Conservation (phyloP, 2,329 filamentous ascomycete species). For the Fusarium decemcellulare region DNA sequence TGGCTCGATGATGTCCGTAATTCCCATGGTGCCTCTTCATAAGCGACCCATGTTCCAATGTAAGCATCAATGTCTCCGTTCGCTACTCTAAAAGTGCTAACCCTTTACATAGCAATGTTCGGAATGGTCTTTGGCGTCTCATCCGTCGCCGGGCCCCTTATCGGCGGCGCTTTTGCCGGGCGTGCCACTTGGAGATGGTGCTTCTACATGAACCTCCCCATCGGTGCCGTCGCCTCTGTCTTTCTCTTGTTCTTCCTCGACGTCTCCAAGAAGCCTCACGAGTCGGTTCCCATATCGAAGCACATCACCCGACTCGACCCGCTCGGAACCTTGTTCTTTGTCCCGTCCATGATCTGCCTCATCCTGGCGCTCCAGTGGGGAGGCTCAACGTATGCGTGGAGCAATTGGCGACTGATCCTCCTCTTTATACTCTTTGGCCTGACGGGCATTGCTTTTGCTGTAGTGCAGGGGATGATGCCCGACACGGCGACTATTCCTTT, state of each 20-base stretch:
- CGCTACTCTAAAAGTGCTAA: constrained; percentile 21
- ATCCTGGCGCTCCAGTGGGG: constrained; percentile 76
- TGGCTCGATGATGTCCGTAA: constrained; percentile 69
- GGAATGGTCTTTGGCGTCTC: constrained; percentile 69
- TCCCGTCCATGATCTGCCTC: constrained; percentile 72
- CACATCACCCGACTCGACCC: constrained; percentile 70
- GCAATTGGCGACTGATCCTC: constrained; percentile 65
- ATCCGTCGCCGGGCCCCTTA: constrained; percentile 66
- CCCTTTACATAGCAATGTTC: constrained; percentile 58
- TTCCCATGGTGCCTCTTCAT: constrained; percentile 71
- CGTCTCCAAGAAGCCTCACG: constrained; percentile 52
- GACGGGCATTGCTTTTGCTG: constrained; percentile 61
- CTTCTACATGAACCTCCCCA: constrained; percentile 72
- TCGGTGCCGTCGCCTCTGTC: constrained; percentile 65
- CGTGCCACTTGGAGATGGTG: constrained; percentile 68
- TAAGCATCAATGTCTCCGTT: constrained; percentile 23
- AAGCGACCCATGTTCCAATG: constrained; percentile 72
- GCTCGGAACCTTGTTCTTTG: constrained; percentile 71
- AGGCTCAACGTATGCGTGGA: constrained; percentile 67
- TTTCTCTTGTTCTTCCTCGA: constrained; percentile 65
- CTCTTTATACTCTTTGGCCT: constrained; percentile 67
- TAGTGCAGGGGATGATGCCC: constrained; percentile 67
- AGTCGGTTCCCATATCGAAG: constrained; percentile 51
- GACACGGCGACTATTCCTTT: constrained; percentile 70
- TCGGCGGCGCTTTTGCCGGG: constrained; percentile 68